A percentile compares a stretch with the other conserved stretches of the same genome.
Evolutionary conservation across 495 filamentous ascomycete genomes (phyloP).

Genomic region (Hypoxylon subgilvum): DNA sequence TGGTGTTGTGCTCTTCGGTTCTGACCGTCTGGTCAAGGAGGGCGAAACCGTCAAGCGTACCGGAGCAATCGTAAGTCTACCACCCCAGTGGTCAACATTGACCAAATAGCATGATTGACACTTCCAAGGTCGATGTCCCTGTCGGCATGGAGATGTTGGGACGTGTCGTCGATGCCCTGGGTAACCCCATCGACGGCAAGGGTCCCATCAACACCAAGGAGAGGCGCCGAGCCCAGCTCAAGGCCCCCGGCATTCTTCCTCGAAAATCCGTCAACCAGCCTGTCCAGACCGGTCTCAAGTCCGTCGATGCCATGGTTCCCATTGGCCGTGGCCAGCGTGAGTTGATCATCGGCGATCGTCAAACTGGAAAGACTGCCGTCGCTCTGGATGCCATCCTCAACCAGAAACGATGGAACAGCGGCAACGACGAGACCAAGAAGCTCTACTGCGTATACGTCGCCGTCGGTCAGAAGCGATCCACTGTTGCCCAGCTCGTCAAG

Average conservation of each 20-base stretch:
- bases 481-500: conserved; percentile 98
- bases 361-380: conserved; percentile 99
- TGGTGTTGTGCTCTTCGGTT: conserved; percentile 99
- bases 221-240: conserved; percentile 96
- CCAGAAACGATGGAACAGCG: conserved; percentile 97
- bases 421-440: conserved; percentile 90
- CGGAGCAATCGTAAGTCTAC: conserved; percentile 87
- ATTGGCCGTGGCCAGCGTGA: conserved; percentile 99
- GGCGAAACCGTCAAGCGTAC: conserved; percentile 99
- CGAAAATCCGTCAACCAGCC: conserved; percentile 97
- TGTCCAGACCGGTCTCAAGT: conserved; percentile 98
- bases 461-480: conserved; percentile 99
- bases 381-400: conserved; percentile 98
- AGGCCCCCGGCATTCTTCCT: conserved; percentile 97
- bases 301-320: conserved; percentile 99
- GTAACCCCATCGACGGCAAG: conserved; percentile 99
- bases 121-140: conserved; percentile 86
- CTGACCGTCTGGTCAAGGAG: conserved; percentile 99
- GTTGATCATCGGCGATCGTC: conserved; percentile 99
- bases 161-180: conserved; percentile 97
- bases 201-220: conserved; percentile 88
- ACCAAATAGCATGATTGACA: conserved; percentile 15
- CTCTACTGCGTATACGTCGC: conserved; percentile 99
- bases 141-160: conserved; percentile 92
- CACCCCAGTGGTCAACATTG: not conserved